Conservation (phyloP, 345 rosid genomes). For the Pugionium dolabratum region DNA sequence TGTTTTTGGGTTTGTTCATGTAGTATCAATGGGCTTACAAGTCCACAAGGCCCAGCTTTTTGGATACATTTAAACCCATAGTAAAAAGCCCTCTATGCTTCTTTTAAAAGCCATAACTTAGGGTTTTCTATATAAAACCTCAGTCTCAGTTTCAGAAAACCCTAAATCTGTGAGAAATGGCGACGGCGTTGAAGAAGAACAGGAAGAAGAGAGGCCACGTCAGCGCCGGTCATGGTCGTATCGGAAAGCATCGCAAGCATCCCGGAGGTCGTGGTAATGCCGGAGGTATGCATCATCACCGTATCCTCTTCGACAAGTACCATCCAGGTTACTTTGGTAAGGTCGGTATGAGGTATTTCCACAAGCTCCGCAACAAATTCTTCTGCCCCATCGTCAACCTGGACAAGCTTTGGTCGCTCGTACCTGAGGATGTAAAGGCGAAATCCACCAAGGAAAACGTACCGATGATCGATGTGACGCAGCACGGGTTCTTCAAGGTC, state of each 20-base stretch:
- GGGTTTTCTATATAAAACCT: slow-evolving; percentile 8
- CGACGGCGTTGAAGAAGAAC: slow-evolving; percentile 66
- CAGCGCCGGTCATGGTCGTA: slow-evolving; percentile 77
- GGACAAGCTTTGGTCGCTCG: slow-evolving; percentile 67
- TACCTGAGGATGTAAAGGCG: slow-evolving; percentile 56
- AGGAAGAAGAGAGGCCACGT: slow-evolving; percentile 82
- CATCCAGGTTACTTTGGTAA: slow-evolving; percentile 67
- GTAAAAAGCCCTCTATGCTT: neutral
- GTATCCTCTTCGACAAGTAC: slow-evolving; percentile 77
- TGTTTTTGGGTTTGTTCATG: neutral
- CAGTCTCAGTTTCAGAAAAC: neutral
- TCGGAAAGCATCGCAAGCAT: slow-evolving; percentile 78
- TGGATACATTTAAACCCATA: neutral
- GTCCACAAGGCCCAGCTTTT: neutral
- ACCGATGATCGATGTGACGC: slow-evolving; percentile 62
- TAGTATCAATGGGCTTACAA: neutral
- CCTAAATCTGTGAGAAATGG: slow-evolving; percentile 43
- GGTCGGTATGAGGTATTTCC: slow-evolving; percentile 60
- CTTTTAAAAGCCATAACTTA: slow-evolving; percentile 25
- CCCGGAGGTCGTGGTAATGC: slow-evolving; percentile 65
- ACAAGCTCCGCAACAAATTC: slow-evolving; percentile 67
- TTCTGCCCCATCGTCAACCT: slow-evolving; percentile 65
- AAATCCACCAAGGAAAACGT: slow-evolving; percentile 56
- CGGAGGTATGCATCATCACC: slow-evolving; percentile 75
- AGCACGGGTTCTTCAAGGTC: slow-evolving; percentile 62